Conservation (phyloP, 2,329 filamentous ascomycete species). For the Pseudogymnoascus sp. region DNA sequence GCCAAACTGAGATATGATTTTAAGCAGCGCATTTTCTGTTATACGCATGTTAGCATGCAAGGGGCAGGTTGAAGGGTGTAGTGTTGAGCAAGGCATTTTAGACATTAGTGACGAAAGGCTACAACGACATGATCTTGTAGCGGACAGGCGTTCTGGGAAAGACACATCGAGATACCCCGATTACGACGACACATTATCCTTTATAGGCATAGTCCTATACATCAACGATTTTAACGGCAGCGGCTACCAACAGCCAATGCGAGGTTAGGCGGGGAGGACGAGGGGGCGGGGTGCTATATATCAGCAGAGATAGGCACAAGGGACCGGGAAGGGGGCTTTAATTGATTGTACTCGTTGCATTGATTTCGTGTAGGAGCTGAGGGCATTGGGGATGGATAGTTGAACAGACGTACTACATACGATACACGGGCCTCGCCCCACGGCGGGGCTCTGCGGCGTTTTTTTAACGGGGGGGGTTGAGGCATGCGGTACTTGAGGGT, state of each 20-base stretch:
- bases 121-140: neutral
- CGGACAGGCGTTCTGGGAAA: neutral
- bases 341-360: neutral
- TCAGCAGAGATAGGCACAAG: neutral
- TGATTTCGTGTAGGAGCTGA: conserved; percentile 1
- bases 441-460: neutral
- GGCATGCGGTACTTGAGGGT: neutral
- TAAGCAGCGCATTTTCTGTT: neutral
- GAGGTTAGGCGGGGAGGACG: neutral
- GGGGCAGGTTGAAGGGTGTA: neutral
- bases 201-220: neutral
- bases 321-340: neutral
- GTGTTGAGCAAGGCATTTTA: conserved; percentile 4
- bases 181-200: neutral
- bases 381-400: conserved; percentile 2
- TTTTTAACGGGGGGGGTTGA: neutral
- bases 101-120: neutral
- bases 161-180: conserved; percentile 4
- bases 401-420: neutral
- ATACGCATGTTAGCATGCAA: neutral
- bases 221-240: neutral
- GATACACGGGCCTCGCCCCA: neutral
- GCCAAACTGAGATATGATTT: neutral
- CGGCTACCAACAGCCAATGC: neutral
- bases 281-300: neutral